Evolutionary conservation across 2,329 filamentous ascomycete genomes (phyloP), one percentile per base, ranked within the genome.

Genomic region (Colletotrichum scovillei): DNA sequence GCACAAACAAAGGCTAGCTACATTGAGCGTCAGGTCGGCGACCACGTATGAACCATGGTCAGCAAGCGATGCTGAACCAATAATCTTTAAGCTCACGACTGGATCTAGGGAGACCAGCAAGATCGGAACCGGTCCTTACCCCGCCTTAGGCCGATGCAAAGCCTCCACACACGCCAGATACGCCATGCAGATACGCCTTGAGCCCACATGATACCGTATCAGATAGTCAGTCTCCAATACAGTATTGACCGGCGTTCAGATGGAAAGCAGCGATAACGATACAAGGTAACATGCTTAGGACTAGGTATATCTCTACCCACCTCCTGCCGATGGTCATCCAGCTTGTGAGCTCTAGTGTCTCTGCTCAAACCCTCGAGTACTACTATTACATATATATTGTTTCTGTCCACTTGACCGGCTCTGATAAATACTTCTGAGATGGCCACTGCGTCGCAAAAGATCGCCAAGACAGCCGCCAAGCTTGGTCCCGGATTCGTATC

Each of bases 91-190:
- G 19, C 19, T 49, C 42, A 49, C 42, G n/a, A 49, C 42, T 49
- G 11, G 19, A 49, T 49, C 42, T 22, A 49, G 19, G 19, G n/a
- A 9, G 19, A 9, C 7, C 42, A 49, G 3, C 7, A 22, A n/a
- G 19, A 49, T 49, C 42, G 42, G 42, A n/a, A 49, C 19, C 19
- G 8, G 8, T 22, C 19, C 42, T 22, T 49, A 49, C 42, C 42
- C 42, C 42, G 42, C 42, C 19, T 49, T 49, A 9, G 42, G 42
- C 16, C 8, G 42, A 49, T 1, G 42, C 42, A 49, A 49, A 22
- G 42, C 42, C 42, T 22, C 19, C 16, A 49, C 42, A 60, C 32
- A 70, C 70, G 70, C 70, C 59, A 65, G 42, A 73, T 73, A 73
- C 59, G 32, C 55, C 53, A 22, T 65, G 67, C 49, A 55, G 64